Percentiles rank a stretch among this genome's conserved stretches.
These are phyloP conservation scores for Fusarium sp. DNA, from an alignment of 2,329 filamentous ascomycete genomes.

Conservation along the genomic window DNA sequence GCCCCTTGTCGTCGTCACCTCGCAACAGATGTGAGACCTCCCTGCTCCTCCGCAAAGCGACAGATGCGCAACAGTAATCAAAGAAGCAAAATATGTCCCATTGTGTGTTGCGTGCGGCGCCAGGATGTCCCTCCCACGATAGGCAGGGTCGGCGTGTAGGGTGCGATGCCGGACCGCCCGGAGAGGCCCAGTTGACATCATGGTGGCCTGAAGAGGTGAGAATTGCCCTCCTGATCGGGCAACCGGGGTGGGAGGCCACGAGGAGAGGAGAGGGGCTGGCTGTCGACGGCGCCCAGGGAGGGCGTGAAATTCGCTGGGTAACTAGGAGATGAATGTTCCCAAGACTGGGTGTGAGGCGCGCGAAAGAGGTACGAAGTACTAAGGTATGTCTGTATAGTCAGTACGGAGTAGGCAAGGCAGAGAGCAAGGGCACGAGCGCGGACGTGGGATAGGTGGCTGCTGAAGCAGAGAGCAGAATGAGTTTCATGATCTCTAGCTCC, in stretches of 20 bases:
- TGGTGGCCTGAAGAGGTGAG: conserved; percentile 7
- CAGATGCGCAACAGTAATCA: background rate
- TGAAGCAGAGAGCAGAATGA: conserved; percentile 7
- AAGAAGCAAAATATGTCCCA: background rate
- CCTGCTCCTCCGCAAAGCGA: background rate
- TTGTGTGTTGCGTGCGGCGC: background rate
- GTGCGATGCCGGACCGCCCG: conserved; percentile 37
- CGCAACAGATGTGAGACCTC: background rate
- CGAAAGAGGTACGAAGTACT: conserved; percentile 14
- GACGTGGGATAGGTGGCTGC: conserved; percentile 16
- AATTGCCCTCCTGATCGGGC: conserved; percentile 14
- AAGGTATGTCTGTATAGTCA: conserved; percentile 22
- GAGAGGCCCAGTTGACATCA: conserved; percentile 32
- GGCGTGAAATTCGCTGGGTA: conserved; percentile 18
- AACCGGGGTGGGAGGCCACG: conserved; percentile 21
- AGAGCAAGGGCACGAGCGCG: conserved; percentile 27
- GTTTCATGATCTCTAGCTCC: conserved; percentile 11
- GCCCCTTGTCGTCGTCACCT: background rate
- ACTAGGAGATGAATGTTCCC: conserved; percentile 27
- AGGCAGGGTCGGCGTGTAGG: conserved; percentile 14
- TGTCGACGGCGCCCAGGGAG: conserved; percentile 21
- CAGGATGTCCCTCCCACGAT: conserved; percentile 8
- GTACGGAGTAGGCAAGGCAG: conserved; percentile 34
- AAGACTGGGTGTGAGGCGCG: conserved; percentile 26
- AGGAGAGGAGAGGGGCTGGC: conserved; percentile 12